Base-by-base conservation (phyloP, 2,329 filamentous ascomycete genomes). In the Chlorencoelia australis region DNA sequence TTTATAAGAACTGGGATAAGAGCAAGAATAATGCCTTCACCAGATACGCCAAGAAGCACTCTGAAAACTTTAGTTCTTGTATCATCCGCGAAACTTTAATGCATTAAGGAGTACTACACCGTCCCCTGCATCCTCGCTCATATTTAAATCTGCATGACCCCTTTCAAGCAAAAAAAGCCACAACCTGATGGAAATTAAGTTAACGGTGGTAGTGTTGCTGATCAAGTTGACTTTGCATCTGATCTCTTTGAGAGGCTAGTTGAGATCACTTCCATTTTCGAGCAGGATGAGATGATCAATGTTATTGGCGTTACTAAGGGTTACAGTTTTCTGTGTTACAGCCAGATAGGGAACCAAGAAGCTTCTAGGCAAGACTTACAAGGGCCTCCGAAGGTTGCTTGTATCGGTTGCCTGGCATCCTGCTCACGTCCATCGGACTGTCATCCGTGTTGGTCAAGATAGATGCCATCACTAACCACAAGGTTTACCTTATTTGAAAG, bases 1-100 rank as follows among this genome's bases (percentile, higher is more conserved):
- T 98, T 86, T 98, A 98, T 85, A 96, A 96, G 87, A 98, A 98
- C 83, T 98, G 91, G 91, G 98, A 98, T 84, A 94, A 94, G 83
- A 87, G 80, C 79, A 98, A 98, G 88, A 96, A 95, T 86, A 98
- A 98, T 89, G 91, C 91, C 48, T 98, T 98, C 77, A 98, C 91
- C 78, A 95, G 94, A 78, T 98, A 98, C 73, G 86, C 91, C 76
- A 98, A 96, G 86, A 89, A 94, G 81, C 86, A 96, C 82, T 87
- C 89, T 50, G 89, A 96, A 75, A 81, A 71, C 73, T 83, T 68
- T 69, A 88, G 86, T 60, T 72, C 84, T 57, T 87, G 85, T 61
- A 82, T 96, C 74, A 87, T 83, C 68, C 84, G 85, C 64, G 91
- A 98, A 71, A 71, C 80, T 98, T 63, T 89, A 96, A 82, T 88